Evolutionary conservation across 768 basidiomycete genomes (phyloP), one percentile per base, ranked within the genome.

Genomic region (Hygrocybe coccinea): DNA sequence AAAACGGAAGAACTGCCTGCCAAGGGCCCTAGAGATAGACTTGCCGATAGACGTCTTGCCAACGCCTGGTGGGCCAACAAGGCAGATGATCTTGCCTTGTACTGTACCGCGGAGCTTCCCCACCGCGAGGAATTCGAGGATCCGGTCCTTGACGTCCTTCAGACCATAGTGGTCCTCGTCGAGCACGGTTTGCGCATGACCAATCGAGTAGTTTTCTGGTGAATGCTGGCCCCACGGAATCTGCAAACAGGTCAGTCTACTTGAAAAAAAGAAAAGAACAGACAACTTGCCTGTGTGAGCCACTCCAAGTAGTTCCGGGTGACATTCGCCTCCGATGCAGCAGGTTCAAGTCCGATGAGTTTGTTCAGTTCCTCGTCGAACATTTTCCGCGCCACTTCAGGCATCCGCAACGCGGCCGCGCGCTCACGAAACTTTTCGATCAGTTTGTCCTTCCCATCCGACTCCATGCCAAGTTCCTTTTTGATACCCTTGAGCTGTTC

Each of bases 211-310:
- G 73, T 95, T 97, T 70, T 98, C 95, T 0, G 84, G 79, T 2
- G 95, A 91, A 68, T 97, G 92, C 22, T 87, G 85, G 41, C 97
- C 97, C 95, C 97, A 99, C 0, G 97, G 97, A 46, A 98, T 91
- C 82, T 91, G 9, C n/a, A 49, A 3, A 35, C 15, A 53, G 37
- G 25, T 57, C 25, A 50, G 56, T 56, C 55, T 50, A 41, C 55
- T 10, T 35, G 17, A n/a, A 9, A 17, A 50, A 41, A 22, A 19
- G 39, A 14, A 5, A 37, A 3, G 39, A 37, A 3, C 8, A 29
- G 8, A 29, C 3, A 29, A 29, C 70, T 9, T 19, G 84, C 87
- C 76, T 90, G 86, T 2, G 90, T 91, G 15, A 93, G 75, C 91
- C 91, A 93, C 61, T 97, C 94, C 34, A 97, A 78, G 69, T 97